A percentile compares a stretch with the other conserved stretches of the same genome.
Conservation (phyloP, 108 stramenopile species). For the Nitzschia inconspicua region DNA sequence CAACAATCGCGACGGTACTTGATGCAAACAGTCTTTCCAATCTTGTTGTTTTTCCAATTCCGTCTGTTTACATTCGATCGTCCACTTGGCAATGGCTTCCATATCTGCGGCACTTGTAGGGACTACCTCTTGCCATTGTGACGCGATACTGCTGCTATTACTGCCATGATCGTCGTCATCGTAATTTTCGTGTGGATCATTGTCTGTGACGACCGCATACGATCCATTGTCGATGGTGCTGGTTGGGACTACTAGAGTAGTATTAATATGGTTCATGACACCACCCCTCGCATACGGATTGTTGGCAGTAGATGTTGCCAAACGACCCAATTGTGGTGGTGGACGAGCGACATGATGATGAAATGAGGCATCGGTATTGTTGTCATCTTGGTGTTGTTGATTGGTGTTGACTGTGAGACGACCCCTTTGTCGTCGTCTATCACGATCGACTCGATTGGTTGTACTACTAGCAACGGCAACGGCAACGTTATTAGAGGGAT, state of each 20-base stretch:
- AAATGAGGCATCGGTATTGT: not conserved
- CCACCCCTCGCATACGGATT: too few species aligned
- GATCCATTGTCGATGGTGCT: not conserved
- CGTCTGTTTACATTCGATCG: conserved; percentile 6
- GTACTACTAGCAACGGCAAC: too few species aligned
- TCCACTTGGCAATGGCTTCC: conserved; percentile 21
- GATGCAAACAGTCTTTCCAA: conserved; percentile 17
- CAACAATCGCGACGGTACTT: not conserved
- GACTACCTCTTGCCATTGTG: too few species aligned
- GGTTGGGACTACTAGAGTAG: not conserved
- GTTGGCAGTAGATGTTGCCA: not conserved
- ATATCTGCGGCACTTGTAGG: too few species aligned
- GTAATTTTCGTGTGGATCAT: not conserved
- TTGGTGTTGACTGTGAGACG: not conserved
- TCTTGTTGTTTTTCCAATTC: conserved; percentile 22
- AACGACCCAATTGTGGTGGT: not conserved
- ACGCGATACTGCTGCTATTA: not conserved
- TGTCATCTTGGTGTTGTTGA: not conserved
- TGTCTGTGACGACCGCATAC: not conserved
- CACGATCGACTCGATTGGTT: too few species aligned
- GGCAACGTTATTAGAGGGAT: too few species aligned
- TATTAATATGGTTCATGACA: too few species aligned
- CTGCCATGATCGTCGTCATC: not conserved
- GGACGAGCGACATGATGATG: not conserved
- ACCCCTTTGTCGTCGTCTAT: too few species aligned